phyloP scores from a whole-genome alignment of 495 filamentous ascomycete species.

The Collariella sp. region DNA sequence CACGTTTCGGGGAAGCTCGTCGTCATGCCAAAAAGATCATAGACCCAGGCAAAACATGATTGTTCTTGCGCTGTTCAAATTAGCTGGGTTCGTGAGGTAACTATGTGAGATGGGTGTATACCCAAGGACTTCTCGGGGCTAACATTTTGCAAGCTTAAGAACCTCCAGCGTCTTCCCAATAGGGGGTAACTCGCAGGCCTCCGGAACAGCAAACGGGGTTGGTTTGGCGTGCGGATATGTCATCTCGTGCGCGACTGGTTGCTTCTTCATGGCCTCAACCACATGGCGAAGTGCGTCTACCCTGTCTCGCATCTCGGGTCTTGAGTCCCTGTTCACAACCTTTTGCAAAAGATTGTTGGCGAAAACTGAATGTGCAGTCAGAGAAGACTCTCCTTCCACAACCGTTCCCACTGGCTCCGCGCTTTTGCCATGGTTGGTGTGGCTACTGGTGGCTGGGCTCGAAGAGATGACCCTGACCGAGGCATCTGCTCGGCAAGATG shows the following conservation, averaged over 20 bases:
- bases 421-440: not conserved
- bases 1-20: slow-evolving; percentile 47
- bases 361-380: slow-evolving; percentile 53
- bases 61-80: not conserved
- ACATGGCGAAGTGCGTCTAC: slow-evolving; percentile 48
- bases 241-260: slow-evolving; percentile 19
- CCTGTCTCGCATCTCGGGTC: slow-evolving; percentile 45
- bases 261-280: slow-evolving; percentile 34
- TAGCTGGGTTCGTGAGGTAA: not conserved
- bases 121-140: not conserved
- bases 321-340: slow-evolving; percentile 39
- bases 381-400: slow-evolving; percentile 50
- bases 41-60: slow-evolving; percentile 25
- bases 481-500: not conserved
- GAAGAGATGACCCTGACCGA: not conserved
- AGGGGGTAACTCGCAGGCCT: slow-evolving; percentile 18
- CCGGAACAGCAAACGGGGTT: not conserved
- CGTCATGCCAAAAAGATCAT: slow-evolving; percentile 35
- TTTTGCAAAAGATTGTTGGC: slow-evolving; percentile 52
- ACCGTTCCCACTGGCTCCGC: slow-evolving; percentile 20
- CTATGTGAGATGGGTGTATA: not conserved
- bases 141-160: slow-evolving; percentile 14
- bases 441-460: not conserved
- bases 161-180: slow-evolving; percentile 14
- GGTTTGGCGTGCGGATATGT: slow-evolving; percentile 14